Base-by-base conservation (phyloP, 306 rosid species). In the Quercus aquifolioides region DNA sequence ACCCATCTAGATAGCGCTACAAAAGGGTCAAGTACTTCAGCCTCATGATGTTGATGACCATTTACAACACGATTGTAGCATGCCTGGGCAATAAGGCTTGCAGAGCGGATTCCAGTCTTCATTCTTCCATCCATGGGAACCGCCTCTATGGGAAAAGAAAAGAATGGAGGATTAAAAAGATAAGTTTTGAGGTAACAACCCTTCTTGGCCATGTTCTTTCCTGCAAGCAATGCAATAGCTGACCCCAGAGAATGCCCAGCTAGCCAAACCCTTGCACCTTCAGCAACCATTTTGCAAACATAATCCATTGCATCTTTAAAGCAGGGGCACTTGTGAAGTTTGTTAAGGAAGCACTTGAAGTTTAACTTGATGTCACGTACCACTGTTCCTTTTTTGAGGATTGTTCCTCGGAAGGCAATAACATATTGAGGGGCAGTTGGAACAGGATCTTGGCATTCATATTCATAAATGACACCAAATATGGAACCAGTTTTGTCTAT, bases 241-340 rank as follows among this genome's bases (percentile, higher is more conserved):
- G 89, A 54, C 3, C 86, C 86, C 25, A 86, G 21, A 14, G 84
- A 86, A 62, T 79, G 86, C 3, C 89, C 84, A 1, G 82, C 75
- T 25, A 79, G n/a, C 89, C 86, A 86, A 3, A 85, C 76, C 25
- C 71, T 73, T 33, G 19, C 49, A 49, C 54, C 13, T 6, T 76
- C 84, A 21, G 30, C 63, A 3, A 79, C 76, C 3, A 33, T 14
- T 30, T 30, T 5, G 14, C 73, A 55, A 23, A 80, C 30, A 1
- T 54, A 5, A 4, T 46, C 31, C 23, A 67, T n/a, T 49, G 82
- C 84, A 2, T 1, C 69, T 30, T 12, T 55, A 54, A 84, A 69
- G 23, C 81, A 67, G 14, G 79, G 57, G 35, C 46, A 71, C 17
- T 38, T 2, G 35, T 76, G 84, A 10, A 84, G 74, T 23, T 15